Evolutionary conservation across 108 stramenopile genomes (phyloP).

Genomic region (Nitzschia sp.): DNA sequence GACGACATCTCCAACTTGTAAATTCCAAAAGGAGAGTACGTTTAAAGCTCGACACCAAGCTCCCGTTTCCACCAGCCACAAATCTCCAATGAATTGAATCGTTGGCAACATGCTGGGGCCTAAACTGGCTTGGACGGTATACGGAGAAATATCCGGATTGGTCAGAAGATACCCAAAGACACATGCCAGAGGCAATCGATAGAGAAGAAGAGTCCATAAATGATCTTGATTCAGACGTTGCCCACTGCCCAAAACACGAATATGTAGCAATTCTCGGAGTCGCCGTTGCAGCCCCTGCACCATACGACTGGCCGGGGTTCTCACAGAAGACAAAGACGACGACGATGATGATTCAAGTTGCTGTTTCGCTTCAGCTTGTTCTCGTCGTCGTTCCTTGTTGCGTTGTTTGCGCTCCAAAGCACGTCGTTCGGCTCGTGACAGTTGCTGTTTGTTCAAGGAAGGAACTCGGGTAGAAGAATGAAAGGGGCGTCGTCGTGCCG

Average conservation of each 20-base stretch:
- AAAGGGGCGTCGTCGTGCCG: background rate
- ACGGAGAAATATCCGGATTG: conserved; percentile 41
- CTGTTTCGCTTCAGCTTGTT: background rate
- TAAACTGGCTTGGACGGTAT: conserved; percentile 47
- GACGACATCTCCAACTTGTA: conserved; percentile 55
- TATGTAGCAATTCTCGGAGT: background rate
- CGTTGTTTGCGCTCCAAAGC: conserved; percentile 28
- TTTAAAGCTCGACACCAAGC: conserved; percentile 30
- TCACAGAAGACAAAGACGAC: background rate
- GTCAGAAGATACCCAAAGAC: conserved; percentile 15
- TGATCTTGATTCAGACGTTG: conserved; percentile 5
- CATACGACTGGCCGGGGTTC: background rate
- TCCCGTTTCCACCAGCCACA: conserved; percentile 54
- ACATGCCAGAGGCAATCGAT: conserved; percentile 34
- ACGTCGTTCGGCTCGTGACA: conserved; percentile 30
- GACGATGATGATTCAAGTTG: background rate
- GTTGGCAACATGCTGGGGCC: conserved; percentile 85
- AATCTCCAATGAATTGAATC: conserved; percentile 56
- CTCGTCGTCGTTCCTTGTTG: conserved; percentile 17
- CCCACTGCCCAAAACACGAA: conserved; percentile 7
- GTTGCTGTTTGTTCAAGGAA: too few species aligned
- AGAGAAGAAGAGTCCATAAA: conserved; percentile 14
- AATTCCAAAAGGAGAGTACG: background rate
- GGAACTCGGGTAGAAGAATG: too few species aligned
- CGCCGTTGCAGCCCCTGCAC: background rate